Evolutionary conservation across 371 early-diverging fungal genomes (phyloP), one percentile per base, ranked within the genome.

Genomic region (Circinella minor): DNA sequence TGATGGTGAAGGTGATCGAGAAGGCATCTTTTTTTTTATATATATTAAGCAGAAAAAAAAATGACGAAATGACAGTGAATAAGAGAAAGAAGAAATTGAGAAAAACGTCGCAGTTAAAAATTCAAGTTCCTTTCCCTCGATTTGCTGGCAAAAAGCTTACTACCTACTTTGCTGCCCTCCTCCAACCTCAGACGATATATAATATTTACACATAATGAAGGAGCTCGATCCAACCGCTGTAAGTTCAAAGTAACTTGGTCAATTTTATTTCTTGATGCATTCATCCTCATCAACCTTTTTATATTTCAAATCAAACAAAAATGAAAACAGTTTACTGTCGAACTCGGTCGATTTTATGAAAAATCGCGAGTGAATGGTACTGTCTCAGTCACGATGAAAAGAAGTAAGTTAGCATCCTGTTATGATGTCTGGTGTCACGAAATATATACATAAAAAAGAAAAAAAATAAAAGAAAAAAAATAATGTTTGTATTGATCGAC

Each of bases 301-400:
- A 54, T n/a, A 15, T 34, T 47, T 47, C 8, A 36, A 18, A 63
- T 36, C 67, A 81, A 43, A 11, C 1, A 1, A 51, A 51, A 34
- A 3, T 27, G 2, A 57, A 27, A 57, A 18, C 6, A 57, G 82
- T 82, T 82, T 66, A 82, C 85, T 10, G 80, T 82, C 46, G 81
- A 82, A 67, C 73, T 82, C n/a, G 85, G 81, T 37, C 73, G 73
- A 49, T 74, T 84, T 49, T 84, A 82, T 61, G 78, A 82, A 72
- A 71, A 71, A 62, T 74, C 82, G 36, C 73, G 73, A 60, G 66
- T 67, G 66, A 66, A 79, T 66, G 83, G 85, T 71, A 79, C 74
- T 10, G 85, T 82, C 9, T 67, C 76, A 43, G 83, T 82, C 7
- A 84, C 82, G 49, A 82, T 82, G 81, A 84, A 82, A 67, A 68